Conservation (phyloP, 2,329 filamentous ascomycete genomes). For the Fusarium lateritium region DNA sequence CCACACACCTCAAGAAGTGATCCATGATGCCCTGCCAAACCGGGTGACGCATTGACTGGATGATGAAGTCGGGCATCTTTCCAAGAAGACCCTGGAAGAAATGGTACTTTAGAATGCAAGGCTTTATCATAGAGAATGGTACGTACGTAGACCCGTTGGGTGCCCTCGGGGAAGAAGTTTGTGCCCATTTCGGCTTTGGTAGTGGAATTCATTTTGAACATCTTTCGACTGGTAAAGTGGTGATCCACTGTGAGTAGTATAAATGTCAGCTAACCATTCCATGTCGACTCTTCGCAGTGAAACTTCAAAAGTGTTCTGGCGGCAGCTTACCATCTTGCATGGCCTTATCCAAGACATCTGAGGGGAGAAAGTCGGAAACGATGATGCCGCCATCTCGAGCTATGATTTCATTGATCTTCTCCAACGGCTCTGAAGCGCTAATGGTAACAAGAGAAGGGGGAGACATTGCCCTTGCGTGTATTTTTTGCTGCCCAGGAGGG, state of each 20-base stretch:
- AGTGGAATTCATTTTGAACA: neutral
- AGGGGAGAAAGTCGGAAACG: neutral
- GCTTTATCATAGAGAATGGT: neutral
- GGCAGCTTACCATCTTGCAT: neutral
- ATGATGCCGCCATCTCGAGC: neutral
- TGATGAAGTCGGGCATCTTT: neutral
- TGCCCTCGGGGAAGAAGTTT: conserved; percentile 3
- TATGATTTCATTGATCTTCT: neutral
- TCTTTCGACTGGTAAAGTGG: neutral
- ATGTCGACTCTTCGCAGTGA: neutral
- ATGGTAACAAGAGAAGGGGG: conserved; percentile 1
- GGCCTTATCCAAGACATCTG: neutral
- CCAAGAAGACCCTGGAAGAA: neutral
- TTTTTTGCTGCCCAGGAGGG: neutral
- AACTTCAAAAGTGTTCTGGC: neutral
- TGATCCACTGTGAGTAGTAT: neutral
- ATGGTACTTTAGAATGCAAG: neutral
- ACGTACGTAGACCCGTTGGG: conserved; percentile 1
- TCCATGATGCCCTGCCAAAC: conserved; percentile 5
- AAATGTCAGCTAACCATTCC: neutral
- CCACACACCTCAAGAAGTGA: neutral
- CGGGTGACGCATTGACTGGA: neutral
- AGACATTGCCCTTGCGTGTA: neutral
- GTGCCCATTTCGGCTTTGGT: neutral
- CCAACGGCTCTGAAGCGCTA: neutral